Percentiles rank a stretch among this genome's conserved stretches.
Conservation (phyloP, 495 filamentous ascomycete species). For the Neurospora sp. region DNA sequence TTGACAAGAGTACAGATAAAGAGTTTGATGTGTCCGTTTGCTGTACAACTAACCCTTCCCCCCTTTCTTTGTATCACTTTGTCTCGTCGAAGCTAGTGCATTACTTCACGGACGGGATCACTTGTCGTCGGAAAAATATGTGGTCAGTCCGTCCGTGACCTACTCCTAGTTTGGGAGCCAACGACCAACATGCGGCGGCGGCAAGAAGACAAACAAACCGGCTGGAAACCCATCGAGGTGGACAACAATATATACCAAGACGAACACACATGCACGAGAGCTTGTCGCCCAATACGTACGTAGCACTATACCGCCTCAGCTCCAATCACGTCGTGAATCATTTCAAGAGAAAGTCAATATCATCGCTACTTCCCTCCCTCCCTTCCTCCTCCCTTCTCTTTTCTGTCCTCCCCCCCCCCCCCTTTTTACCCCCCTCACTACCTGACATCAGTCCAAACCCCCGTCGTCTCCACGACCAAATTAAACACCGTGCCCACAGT, state of each 20-base stretch:
- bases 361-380: background rate
- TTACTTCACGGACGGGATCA: background rate
- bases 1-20: background rate
- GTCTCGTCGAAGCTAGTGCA: background rate
- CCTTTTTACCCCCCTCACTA: background rate
- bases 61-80: background rate
- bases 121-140: background rate
- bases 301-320: background rate
- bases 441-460: slow-evolving; percentile 34
- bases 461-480: slow-evolving; percentile 69
- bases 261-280: background rate
- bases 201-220: background rate
- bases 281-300: background rate
- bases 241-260: background rate
- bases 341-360: background rate
- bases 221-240: background rate
- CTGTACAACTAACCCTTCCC: background rate
- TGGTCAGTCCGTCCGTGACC: background rate
- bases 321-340: background rate
- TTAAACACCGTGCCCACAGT: slow-evolving; percentile 72
- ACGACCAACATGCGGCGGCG: background rate
- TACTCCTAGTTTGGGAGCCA: background rate
- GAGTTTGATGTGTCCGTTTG: background rate
- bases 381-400: too few species aligned
- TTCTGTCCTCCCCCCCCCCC: background rate